phyloP scores from a whole-genome alignment of 2,329 filamentous ascomycete genomes.

The Pseudocercospora pini-densiflorae region DNA sequence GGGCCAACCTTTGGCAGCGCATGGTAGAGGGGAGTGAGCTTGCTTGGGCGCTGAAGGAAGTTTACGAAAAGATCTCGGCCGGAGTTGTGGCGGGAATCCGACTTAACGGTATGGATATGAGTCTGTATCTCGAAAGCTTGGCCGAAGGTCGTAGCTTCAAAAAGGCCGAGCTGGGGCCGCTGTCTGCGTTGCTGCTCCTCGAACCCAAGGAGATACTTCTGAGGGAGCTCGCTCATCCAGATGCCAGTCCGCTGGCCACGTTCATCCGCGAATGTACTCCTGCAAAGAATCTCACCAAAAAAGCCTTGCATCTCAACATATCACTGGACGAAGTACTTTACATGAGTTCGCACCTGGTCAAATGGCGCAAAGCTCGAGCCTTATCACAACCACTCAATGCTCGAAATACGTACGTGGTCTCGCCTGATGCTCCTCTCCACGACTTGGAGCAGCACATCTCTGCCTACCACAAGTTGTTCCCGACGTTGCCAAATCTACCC shows the following conservation, averaged over 20 bases:
- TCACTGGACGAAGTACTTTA: conserved; percentile 80
- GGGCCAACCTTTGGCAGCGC: conserved; percentile 26
- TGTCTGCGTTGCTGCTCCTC: conserved; percentile 84
- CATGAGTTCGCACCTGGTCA: conserved; percentile 90
- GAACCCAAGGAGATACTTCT: conserved; percentile 83
- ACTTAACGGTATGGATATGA: conserved; percentile 72
- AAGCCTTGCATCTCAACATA: conserved; percentile 72
- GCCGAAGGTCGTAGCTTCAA: conserved; percentile 2
- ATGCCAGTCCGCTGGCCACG: conserved; percentile 77
- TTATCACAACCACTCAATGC: conserved; percentile 83
- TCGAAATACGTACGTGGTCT: conserved; percentile 88
- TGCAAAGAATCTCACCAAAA: conserved; percentile 71
- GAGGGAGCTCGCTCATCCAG: conserved; percentile 70
- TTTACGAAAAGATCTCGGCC: conserved; percentile 29
- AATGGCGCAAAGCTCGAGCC: conserved; percentile 90
- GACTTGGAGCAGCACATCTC: conserved; percentile 70
- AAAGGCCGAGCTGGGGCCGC: conserved; percentile 53
- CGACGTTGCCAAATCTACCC: conserved; percentile 78
- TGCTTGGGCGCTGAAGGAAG: conserved; percentile 38
- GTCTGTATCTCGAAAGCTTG: conserved; percentile 62
- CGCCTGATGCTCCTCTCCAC: conserved; percentile 81
- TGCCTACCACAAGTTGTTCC: conserved; percentile 78
- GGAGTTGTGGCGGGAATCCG: conserved; percentile 41
- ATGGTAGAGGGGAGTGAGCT: conserved; percentile 37
- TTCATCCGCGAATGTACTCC: conserved; percentile 64